Conservation (phyloP, 208 protist species). For the Trypanosoma platydactyli region DNA sequence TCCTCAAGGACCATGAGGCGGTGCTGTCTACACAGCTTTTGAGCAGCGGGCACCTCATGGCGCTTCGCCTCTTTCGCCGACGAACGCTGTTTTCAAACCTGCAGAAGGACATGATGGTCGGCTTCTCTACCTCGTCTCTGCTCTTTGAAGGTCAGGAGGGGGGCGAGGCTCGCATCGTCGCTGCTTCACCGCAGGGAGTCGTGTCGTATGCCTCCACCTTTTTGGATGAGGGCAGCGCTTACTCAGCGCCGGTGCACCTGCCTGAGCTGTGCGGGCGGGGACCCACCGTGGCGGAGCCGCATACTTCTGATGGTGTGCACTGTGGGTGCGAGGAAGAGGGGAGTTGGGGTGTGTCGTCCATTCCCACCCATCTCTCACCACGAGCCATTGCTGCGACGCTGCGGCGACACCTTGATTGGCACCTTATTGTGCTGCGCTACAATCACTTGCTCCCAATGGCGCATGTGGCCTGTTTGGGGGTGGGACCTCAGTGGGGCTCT, state of each 20-base stretch:
- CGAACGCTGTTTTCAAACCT: conserved; percentile 74
- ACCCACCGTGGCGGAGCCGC: background rate
- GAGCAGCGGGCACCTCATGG: conserved; percentile 42
- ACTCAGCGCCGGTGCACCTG: conserved; percentile 46
- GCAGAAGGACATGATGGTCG: conserved; percentile 67
- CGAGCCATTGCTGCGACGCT: conserved; percentile 47
- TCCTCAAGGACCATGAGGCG: conserved; percentile 40
- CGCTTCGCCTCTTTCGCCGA: conserved; percentile 48
- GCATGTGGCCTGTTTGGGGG: conserved; percentile 57
- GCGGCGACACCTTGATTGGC: conserved; percentile 52
- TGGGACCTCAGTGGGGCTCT: conserved; percentile 32
- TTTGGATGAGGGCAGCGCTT: conserved; percentile 34
- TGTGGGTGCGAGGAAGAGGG: background rate
- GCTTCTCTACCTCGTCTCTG: conserved; percentile 62
- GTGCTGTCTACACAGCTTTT: conserved; percentile 47
- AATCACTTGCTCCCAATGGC: conserved; percentile 41
- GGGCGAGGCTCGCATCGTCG: conserved; percentile 43
- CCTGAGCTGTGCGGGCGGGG: conserved; percentile 5
- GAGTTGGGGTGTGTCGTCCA: background rate
- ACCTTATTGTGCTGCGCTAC: conserved; percentile 53
- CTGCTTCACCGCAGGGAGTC: conserved; percentile 14
- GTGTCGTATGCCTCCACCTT: conserved; percentile 47
- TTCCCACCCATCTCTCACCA: conserved; percentile 12
- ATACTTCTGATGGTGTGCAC: conserved; percentile 2
- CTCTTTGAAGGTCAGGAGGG: conserved; percentile 45